Base-by-base conservation (phyloP, 2,329 filamentous ascomycete species). In the Verticillium nubilum region DNA sequence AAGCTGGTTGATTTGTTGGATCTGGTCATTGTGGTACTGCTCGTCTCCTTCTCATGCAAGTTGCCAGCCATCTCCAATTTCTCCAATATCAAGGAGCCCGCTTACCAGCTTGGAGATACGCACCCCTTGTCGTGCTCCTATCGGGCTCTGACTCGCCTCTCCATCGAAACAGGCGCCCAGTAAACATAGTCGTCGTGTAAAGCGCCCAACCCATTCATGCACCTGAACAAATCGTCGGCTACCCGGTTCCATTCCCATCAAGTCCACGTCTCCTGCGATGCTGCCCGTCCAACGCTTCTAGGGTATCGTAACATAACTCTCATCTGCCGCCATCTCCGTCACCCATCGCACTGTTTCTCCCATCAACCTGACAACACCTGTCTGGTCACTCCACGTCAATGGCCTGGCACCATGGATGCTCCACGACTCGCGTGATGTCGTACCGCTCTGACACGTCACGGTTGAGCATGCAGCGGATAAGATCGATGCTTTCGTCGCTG, bases 391-490 rank as follows among this genome's bases (percentile, higher is more conserved):
- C 63, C 35, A 58, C 58, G 19, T 62, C 62, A 33, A 57, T 52
- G 47, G 58, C 63, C 56, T 72, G 68, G 61, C 73, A 91, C 95
- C 95, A 99, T n/a, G 89, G 86, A 74, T 98, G 94, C 58, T 91
- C 86, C 60, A 97, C 77, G 19, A 99, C 93, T 71, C 93, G 87
- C 61, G 89, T 87, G 67, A 98, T 98, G n/a, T 88, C 89, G 67
- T 92, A 87, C 59, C 95, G 82, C 68, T 89, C 82, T 65, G 89
- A 85, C 10, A 98, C 91, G 71, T 98, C 89, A 42, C 95, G 87
- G 72, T 98, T 87, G 28, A 99, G 86, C 95, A 99, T 98, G 70
- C 87, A 82, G 50, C 92, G 86, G 63, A 99, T 90, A 57, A 99
- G 80, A 67, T 97, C 89, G 65, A 99, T 96, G 73, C 92, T 97